Conservation (phyloP, 257 asterid species). For the Solanum appendiculatum region DNA sequence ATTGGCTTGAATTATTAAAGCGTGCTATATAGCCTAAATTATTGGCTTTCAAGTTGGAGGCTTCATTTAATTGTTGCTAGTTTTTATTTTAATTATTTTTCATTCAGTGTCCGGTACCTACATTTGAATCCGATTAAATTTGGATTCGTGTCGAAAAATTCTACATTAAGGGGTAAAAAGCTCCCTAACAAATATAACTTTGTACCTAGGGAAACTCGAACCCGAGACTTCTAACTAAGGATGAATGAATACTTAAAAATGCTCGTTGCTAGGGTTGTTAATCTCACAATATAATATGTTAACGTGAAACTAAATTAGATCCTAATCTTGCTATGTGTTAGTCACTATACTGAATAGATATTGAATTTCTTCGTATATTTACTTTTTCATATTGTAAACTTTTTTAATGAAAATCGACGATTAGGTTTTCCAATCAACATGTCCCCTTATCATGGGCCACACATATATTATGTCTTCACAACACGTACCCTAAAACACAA, state of each 20-base stretch:
- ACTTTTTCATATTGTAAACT: neutral
- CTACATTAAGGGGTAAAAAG: too few relatives aligned
- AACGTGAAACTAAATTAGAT: neutral
- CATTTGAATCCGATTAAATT: neutral
- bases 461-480: neutral
- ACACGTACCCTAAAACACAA: neutral
- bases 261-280: neutral
- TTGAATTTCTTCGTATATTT: neutral
- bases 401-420: neutral
- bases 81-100: too few relatives aligned
- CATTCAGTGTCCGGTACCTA: neutral
- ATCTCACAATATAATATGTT: neutral
- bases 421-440: neutral
- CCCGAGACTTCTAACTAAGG: rapidly evolving
- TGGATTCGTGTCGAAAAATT: rapidly evolving
- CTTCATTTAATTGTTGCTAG: neutral
- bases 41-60: neutral
- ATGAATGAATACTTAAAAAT: too few relatives aligned
- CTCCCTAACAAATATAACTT: neutral
- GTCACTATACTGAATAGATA: neutral
- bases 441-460: neutral
- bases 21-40: neutral
- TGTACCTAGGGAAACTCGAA: neutral
- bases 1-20: neutral
- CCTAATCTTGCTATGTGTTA: neutral